phyloP scores from a whole-genome alignment of 441 rosid genomes.

The Populus hybrid region DNA sequence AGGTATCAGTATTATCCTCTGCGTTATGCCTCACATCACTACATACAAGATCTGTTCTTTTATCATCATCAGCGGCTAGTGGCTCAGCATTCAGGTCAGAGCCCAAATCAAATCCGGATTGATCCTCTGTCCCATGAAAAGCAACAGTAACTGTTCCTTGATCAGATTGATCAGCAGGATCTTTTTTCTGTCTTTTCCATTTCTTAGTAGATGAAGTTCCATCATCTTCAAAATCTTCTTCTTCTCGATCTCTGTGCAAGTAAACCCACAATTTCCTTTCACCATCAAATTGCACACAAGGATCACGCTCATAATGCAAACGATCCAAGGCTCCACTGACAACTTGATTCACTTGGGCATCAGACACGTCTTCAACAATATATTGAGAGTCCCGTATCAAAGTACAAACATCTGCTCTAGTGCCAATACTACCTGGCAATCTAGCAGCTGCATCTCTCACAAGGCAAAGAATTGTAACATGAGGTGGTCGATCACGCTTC shows the following conservation, averaged over 20 bases:
- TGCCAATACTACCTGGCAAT: constrained; percentile 97
- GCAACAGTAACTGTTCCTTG: constrained; percentile 71
- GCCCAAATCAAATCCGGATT: constrained; percentile 61
- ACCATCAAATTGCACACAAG: constrained; percentile 88
- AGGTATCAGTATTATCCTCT: constrained; percentile 42
- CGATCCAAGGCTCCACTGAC: constrained; percentile 99
- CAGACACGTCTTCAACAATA: constrained; percentile 87
- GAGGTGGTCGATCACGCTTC: constrained; percentile 98
- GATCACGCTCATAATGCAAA: constrained; percentile 96
- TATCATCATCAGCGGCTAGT: constrained; percentile 41
- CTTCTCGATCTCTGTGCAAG: constrained; percentile 92
- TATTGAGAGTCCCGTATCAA: constrained; percentile 93
- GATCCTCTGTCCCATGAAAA: constrained; percentile 54
- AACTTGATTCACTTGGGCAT: constrained; percentile 88
- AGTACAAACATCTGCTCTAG: constrained; percentile 99
- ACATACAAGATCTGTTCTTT: constrained; percentile 34
- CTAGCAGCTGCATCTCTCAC: constrained; percentile 99
- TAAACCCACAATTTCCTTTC: constrained; percentile 98
- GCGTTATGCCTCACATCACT: constrained; percentile 44
- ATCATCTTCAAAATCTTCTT: constrained; percentile 99
- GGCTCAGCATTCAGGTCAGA: constrained; percentile 70
- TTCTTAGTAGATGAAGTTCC: constrained; percentile 99
- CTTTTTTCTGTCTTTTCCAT: constrained; percentile 95
- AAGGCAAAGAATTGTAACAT: constrained; percentile 96
- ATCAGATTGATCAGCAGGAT: constrained; percentile 78